phyloP scores from a whole-genome alignment of 2,329 filamentous ascomycete species.

The Dactylellina cionopaga region DNA sequence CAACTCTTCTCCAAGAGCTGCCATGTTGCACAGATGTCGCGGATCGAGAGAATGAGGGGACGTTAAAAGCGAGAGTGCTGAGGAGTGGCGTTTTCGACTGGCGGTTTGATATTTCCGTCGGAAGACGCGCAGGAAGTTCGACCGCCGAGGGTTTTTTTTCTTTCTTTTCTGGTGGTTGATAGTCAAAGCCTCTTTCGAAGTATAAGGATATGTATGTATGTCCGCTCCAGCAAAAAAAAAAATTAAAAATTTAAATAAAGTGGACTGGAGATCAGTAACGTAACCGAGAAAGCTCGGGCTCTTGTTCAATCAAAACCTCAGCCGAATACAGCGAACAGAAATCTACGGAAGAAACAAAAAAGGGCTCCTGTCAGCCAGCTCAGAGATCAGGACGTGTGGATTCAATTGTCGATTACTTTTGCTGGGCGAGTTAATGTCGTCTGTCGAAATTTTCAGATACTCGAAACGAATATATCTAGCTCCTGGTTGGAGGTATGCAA shows the following conservation, averaged over 20 bases:
- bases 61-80: slow-evolving; percentile 13
- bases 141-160: slow-evolving; percentile 20
- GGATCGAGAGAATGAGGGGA: slow-evolving; percentile 53
- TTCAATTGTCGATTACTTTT: slow-evolving; percentile 9
- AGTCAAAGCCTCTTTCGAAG: slow-evolving; percentile 19
- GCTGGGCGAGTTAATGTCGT: slow-evolving; percentile 12
- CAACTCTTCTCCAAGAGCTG: slow-evolving; percentile 93
- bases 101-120: background rate
- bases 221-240: slow-evolving; percentile 14
- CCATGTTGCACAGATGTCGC: slow-evolving; percentile 69
- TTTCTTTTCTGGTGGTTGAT: slow-evolving; percentile 10
- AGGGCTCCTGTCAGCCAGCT: slow-evolving; percentile 35
- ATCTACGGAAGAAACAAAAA: slow-evolving; percentile 1
- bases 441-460: slow-evolving; percentile 39
- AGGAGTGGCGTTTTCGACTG: slow-evolving; percentile 9
- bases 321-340: slow-evolving; percentile 10
- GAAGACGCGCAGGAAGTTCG: slow-evolving; percentile 24
- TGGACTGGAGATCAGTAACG: slow-evolving; percentile 31
- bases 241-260: too few relatives aligned
- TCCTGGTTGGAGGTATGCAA: slow-evolving; percentile 27
- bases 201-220: slow-evolving; percentile 9
- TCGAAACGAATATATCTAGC: slow-evolving; percentile 22
- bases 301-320: slow-evolving; percentile 29
- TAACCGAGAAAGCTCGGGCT: slow-evolving; percentile 41
- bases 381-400: slow-evolving; percentile 38